phyloP scores from a whole-genome alignment of 2,329 filamentous ascomycete genomes.

The Aspergillus piperis region DNA sequence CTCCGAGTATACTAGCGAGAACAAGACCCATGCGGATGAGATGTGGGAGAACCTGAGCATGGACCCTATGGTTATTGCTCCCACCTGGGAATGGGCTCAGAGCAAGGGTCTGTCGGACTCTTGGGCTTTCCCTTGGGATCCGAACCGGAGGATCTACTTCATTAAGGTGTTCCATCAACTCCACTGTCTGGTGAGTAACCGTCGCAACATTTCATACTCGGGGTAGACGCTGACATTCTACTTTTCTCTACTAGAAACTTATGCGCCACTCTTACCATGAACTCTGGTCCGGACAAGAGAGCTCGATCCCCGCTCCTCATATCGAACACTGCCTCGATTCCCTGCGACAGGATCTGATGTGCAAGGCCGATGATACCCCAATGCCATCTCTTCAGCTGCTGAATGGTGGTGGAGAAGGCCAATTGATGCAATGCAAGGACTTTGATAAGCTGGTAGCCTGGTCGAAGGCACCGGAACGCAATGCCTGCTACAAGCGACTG shows the following conservation, averaged over 20 bases:
- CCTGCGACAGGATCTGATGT: constrained; percentile 9
- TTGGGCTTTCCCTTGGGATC: constrained; percentile 8
- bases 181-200: constrained; percentile 5
- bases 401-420: constrained; percentile 8
- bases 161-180: constrained; percentile 12
- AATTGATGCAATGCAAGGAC: constrained; percentile 6
- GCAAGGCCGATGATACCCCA: constrained; percentile 5
- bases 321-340: constrained; percentile 11
- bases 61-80: constrained; percentile 9
- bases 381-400: constrained; percentile 6
- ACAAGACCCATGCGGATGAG: constrained; percentile 1
- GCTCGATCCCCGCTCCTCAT: background rate
- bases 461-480: constrained; percentile 6
- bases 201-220: background rate
- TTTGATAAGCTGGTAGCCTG: constrained; percentile 6
- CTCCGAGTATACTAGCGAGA: constrained; percentile 5
- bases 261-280: constrained; percentile 1
- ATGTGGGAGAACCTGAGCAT: constrained; percentile 7
- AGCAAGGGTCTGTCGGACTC: background rate
- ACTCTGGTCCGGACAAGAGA: background rate
- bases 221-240: background rate
- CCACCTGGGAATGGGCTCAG: constrained; percentile 4
- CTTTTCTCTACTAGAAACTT: background rate
- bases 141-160: constrained; percentile 8
- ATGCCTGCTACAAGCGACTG: constrained; percentile 8